A percentile compares a stretch with the other conserved stretches of the same genome.
These are phyloP conservation scores for Suillus subalutaceus DNA, from an alignment of 768 basidiomycete genomes.

Conservation along the genomic window DNA sequence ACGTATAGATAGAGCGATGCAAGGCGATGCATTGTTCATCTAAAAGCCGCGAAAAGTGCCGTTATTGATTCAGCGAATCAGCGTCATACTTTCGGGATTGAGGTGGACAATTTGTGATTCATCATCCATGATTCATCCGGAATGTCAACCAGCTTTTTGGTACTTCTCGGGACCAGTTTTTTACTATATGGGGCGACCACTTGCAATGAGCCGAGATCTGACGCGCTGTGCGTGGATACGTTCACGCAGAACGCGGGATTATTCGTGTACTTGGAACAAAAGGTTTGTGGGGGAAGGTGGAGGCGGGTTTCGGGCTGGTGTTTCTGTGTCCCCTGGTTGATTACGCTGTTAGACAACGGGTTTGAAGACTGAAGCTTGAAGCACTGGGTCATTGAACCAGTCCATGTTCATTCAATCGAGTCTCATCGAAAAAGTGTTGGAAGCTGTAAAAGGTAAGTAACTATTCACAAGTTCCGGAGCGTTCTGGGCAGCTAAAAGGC, in stretches of 20 bases:
- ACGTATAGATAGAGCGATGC: constrained; percentile 3
- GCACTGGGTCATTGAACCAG: not conserved
- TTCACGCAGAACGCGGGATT: not conserved
- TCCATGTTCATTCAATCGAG: not conserved
- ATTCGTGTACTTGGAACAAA: not conserved
- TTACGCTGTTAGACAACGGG: not conserved
- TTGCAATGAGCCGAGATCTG: constrained; percentile 2
- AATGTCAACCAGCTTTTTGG: constrained; percentile 7
- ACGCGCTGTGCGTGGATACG: not conserved
- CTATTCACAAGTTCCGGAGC: constrained; percentile 3
- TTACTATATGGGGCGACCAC: constrained; percentile 1
- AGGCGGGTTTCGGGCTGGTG: not conserved
- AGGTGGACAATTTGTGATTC: not conserved
- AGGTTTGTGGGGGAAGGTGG: not conserved
- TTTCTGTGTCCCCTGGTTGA: not conserved
- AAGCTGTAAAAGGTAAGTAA: constrained; percentile 4
- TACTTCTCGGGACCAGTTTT: constrained; percentile 4
- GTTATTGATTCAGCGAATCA: not conserved
- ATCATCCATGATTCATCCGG: not conserved
- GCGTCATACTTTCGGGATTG: constrained; percentile 2
- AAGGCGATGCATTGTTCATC: constrained; percentile 4
- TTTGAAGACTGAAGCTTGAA: not conserved
- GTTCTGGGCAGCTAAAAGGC: constrained; percentile 28
- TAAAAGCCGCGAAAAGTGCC: constrained; percentile 9
- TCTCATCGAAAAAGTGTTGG: not conserved